Percentiles rank a stretch among this genome's conserved stretches.
phyloP scores from a whole-genome alignment of 2,329 filamentous ascomycete species.

The Colletotrichum cordylinicola region DNA sequence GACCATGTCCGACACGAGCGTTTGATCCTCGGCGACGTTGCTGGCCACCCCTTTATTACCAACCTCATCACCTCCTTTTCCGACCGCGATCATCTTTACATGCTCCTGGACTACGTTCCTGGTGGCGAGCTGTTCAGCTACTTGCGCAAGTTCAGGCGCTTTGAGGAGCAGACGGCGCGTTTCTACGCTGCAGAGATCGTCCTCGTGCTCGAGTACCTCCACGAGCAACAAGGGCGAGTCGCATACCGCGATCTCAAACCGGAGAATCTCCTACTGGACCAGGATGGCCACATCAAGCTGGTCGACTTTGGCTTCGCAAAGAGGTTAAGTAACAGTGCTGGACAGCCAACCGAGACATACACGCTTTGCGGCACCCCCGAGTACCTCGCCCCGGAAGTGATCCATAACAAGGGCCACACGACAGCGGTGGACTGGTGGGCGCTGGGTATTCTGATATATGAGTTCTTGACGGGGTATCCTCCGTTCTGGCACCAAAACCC shows the following conservation, averaged over 20 bases:
- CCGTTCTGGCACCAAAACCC: conserved; percentile 89
- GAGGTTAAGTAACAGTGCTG: conserved; percentile 65
- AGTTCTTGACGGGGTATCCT: conserved; percentile 84
- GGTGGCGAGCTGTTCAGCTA: conserved; percentile 88
- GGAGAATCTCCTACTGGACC: conserved; percentile 81
- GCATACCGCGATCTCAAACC: conserved; percentile 85
- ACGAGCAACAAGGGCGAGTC: conserved; percentile 78
- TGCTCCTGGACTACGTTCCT: conserved; percentile 83
- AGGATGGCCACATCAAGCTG: conserved; percentile 79
- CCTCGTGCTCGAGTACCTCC: conserved; percentile 79
- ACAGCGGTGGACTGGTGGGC: conserved; percentile 89
- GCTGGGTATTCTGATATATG: conserved; percentile 82
- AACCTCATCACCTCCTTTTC: conserved; percentile 80
- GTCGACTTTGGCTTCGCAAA: conserved; percentile 90
- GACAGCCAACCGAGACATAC: conserved; percentile 71
- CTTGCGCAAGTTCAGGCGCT: conserved; percentile 76
- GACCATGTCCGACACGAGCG: conserved; percentile 88
- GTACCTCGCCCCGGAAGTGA: conserved; percentile 84
- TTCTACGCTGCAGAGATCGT: conserved; percentile 89
- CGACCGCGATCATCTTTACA: conserved; percentile 79
- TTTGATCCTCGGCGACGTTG: conserved; percentile 76
- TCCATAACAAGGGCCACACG: conserved; percentile 79
- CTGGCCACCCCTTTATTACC: conserved; percentile 85
- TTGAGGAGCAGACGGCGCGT: conserved; percentile 78
- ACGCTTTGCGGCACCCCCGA: conserved; percentile 85